Percentiles rank a stretch among this genome's conserved stretches.
phyloP scores from a whole-genome alignment of 2,329 filamentous ascomycete genomes.

The Onygenales sp. region DNA sequence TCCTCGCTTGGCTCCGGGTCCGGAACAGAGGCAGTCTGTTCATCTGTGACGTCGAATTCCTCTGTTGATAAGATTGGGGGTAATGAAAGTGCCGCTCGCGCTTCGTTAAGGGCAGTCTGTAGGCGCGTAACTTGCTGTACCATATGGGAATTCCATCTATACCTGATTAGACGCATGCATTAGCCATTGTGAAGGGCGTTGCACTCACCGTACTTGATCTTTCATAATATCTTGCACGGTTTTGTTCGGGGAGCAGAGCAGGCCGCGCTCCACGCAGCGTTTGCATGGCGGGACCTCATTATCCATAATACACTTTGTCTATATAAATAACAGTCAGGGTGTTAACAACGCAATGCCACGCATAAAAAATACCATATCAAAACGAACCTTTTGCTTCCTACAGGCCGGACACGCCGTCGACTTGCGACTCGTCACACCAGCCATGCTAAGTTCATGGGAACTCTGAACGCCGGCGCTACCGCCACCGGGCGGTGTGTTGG shows the following conservation, averaged over 20 bases:
- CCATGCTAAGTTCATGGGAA: constrained; percentile 5
- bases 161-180: neutral
- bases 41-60: neutral
- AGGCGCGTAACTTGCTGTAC: constrained; percentile 4
- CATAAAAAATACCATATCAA: neutral
- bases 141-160: constrained; percentile 9
- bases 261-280: constrained; percentile 7
- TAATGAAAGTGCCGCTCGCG: constrained; percentile 6
- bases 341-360: neutral
- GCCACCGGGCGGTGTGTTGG: constrained; percentile 2
- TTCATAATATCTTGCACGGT: constrained; percentile 9
- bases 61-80: constrained; percentile 1
- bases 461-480: neutral
- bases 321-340: neutral
- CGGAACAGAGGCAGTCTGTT: neutral
- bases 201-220: constrained; percentile 7
- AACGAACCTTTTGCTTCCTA: constrained; percentile 40
- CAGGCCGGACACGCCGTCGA: constrained; percentile 41
- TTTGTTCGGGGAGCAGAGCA: constrained; percentile 9
- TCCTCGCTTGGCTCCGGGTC: constrained; percentile 5
- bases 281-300: constrained; percentile 9
- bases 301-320: constrained; percentile 11
- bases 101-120: constrained; percentile 8
- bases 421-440: constrained; percentile 23
- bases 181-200: neutral